phyloP scores from a whole-genome alignment of 192 early-diverging fungal genomes.

The Martensiomyces pterosporus region DNA sequence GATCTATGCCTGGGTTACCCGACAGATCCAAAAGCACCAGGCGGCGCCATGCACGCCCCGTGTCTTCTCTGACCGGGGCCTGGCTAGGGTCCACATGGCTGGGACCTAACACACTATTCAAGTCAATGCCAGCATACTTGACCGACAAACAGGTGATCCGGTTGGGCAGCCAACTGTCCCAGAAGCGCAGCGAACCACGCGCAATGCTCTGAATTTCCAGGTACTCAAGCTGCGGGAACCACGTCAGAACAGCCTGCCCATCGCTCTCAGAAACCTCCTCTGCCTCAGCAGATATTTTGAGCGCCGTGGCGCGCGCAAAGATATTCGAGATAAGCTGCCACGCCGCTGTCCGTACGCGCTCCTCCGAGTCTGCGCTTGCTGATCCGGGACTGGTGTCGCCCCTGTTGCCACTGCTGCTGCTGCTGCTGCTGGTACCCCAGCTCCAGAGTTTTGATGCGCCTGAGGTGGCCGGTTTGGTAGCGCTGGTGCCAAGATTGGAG shows the following conservation, averaged over 20 bases:
- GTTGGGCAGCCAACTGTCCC: conserved; percentile 26
- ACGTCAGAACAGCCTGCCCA: conserved; percentile 42
- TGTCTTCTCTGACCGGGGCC: no score
- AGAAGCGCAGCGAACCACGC: conserved; percentile 30
- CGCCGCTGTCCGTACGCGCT: conserved; percentile 20
- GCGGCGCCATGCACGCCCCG: conserved; percentile 15
- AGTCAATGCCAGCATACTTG: conserved; percentile 32
- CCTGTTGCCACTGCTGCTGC: no score
- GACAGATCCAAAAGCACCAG: conserved; percentile 40
- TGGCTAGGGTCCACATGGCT: no score
- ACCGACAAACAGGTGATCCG: conserved; percentile 19
- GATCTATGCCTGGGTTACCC: conserved; percentile 24
- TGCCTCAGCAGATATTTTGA: conserved; percentile 40
- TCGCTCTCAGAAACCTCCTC: conserved; percentile 39
- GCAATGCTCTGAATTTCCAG: conserved; percentile 43
- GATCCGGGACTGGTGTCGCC: no score
- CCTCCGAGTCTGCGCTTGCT: conserved; percentile 8
- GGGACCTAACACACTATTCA: conserved; percentile 11
- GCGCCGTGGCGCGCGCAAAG: conserved; percentile 41
- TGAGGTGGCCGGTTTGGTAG: no score
- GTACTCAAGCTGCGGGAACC: conserved; percentile 47
- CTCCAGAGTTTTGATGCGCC: no score
- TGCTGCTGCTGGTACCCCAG: neutral
- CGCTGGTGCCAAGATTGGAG: neutral
- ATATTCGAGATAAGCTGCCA: conserved; percentile 39